Conservation (phyloP, 225 moss, liverwort and hornwort genomes). For the Bryum argenteum region DNA sequence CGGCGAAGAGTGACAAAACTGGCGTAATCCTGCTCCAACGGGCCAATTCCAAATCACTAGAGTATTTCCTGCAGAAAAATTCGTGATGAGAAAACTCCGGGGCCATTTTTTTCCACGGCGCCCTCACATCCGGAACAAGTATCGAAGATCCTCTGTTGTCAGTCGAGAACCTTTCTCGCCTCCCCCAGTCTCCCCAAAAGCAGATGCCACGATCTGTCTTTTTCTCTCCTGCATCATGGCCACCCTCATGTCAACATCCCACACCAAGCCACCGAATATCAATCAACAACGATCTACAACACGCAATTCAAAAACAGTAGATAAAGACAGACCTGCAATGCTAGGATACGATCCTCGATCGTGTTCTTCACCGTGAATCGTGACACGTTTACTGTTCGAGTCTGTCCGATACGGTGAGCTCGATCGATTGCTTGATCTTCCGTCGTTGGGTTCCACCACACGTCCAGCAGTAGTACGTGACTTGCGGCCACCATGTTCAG, state of each 20-base stretch:
- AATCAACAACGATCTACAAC: not conserved
- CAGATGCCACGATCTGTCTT: slow-evolving; percentile 89
- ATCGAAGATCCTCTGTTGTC: slow-evolving; percentile 76
- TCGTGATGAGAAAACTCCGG: slow-evolving; percentile 22
- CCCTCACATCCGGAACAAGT: slow-evolving; percentile 65
- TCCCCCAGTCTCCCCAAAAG: slow-evolving; percentile 81
- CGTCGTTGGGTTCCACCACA: slow-evolving; percentile 99
- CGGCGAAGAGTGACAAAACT: slow-evolving; percentile 4
- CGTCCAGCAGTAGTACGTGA: slow-evolving; percentile 92
- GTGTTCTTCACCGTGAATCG: slow-evolving; percentile 96
- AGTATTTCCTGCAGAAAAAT: not conserved
- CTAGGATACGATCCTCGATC: slow-evolving; percentile 92
- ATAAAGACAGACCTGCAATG: slow-evolving; percentile 67
- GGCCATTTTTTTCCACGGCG: not conserved
- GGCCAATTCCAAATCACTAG: no score
- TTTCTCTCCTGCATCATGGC: slow-evolving; percentile 72
- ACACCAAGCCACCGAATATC: not conserved
- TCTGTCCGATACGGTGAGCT: slow-evolving; percentile 98
- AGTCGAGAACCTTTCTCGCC: slow-evolving; percentile 79
- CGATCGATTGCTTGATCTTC: slow-evolving; percentile 99
- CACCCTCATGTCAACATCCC: slow-evolving; percentile 17
- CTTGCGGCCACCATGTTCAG: slow-evolving; percentile 99
- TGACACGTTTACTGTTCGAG: slow-evolving; percentile 85
- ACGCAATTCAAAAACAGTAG: not conserved
- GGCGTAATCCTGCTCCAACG: not conserved